Conservation (phyloP, 495 filamentous ascomycete species). For the Chlorociboria aeruginascens region DNA sequence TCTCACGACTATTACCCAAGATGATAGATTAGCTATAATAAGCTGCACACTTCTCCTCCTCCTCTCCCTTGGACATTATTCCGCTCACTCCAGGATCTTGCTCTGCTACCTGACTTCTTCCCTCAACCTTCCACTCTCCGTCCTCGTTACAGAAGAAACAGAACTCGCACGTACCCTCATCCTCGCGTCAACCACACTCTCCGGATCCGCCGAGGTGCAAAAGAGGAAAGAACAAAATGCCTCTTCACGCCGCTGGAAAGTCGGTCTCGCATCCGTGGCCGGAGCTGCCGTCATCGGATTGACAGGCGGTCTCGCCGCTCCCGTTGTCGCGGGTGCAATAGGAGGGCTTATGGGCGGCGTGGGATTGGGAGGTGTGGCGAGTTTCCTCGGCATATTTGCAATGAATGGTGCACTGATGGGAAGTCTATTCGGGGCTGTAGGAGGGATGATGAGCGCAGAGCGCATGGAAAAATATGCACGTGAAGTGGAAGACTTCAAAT, state of each 20-base stretch:
- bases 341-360: constrained; percentile 75
- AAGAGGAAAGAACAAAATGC: constrained; percentile 55
- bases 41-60: constrained; percentile 61
- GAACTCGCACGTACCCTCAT: constrained; percentile 62
- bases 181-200: constrained; percentile 55
- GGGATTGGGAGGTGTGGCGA: constrained; percentile 54
- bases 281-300: constrained; percentile 59
- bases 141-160: constrained; percentile 59
- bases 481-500: constrained; percentile 81
- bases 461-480: constrained; percentile 83
- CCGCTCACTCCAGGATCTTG: constrained; percentile 60
- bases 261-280: constrained; percentile 62
- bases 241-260: constrained; percentile 59
- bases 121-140: constrained; percentile 46
- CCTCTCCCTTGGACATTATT: constrained; percentile 68
- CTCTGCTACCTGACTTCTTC: constrained; percentile 60
- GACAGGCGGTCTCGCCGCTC: constrained; percentile 67
- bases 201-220: constrained; percentile 52
- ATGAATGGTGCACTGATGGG: constrained; percentile 67
- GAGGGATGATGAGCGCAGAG: constrained; percentile 70
- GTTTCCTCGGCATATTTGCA: constrained; percentile 68
- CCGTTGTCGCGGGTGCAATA: constrained; percentile 70
- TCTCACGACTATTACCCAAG: constrained; percentile 27
- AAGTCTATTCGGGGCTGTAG: constrained; percentile 79
- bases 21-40: constrained; percentile 35